Evolutionary conservation across 495 filamentous ascomycete species (phyloP).

Genomic region (Bombardia bombarda): DNA sequence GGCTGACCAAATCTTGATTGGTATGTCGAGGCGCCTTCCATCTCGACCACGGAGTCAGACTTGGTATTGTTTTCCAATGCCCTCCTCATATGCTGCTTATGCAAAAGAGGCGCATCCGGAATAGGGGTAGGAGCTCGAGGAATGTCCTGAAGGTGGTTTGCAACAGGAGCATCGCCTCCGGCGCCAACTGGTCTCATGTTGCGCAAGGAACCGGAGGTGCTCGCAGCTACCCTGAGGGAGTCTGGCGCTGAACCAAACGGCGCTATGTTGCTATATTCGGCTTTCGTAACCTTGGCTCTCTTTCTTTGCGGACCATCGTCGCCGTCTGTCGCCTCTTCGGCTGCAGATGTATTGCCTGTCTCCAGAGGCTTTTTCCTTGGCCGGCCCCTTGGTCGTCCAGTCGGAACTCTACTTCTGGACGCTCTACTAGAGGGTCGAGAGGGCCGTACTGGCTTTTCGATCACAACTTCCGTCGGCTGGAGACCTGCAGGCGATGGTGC

Average conservation of each 20-base stretch:
- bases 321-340: constrained; percentile 63
- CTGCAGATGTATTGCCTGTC: constrained; percentile 52
- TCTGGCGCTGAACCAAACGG: constrained; percentile 64
- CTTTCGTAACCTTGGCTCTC: constrained; percentile 64
- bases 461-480: constrained; percentile 7
- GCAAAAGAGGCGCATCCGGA: constrained; percentile 31
- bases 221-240: constrained; percentile 80
- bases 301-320: constrained; percentile 57
- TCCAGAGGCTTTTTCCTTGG: constrained; percentile 39
- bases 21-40: constrained; percentile 6
- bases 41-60: constrained; percentile 12
- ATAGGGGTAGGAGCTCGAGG: constrained; percentile 79
- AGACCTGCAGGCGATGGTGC: constrained; percentile 10
- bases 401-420: constrained; percentile 27
- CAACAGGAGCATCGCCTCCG: constrained; percentile 39
- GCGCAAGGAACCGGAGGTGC: constrained; percentile 80
- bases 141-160: constrained; percentile 59
- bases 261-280: constrained; percentile 57
- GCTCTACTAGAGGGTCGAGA: constrained; percentile 35
- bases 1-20: constrained; percentile 8
- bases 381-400: constrained; percentile 37
- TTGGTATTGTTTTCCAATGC: constrained; percentile 10
- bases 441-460: constrained; percentile 8
- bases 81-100: constrained; percentile 19
- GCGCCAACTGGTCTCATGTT: constrained; percentile 67